Evolutionary conservation across 257 asterid genomes (phyloP).

Genomic region (Schizonepeta tenuifolia): DNA sequence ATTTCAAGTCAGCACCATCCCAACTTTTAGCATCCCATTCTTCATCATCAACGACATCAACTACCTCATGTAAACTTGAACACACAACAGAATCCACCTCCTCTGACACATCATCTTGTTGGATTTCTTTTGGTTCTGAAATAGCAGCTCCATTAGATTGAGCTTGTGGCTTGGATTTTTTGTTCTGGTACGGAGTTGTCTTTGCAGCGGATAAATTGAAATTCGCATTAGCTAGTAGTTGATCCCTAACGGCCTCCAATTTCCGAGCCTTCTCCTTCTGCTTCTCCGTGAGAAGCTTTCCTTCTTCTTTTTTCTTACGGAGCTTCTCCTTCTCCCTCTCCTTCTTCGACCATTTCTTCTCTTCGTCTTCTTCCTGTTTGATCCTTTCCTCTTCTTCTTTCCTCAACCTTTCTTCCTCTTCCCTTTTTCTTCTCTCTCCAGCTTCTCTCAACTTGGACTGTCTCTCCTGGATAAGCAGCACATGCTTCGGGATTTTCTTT

Average conservation of each 20-base stretch:
- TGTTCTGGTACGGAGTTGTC: slow-evolving; percentile 72
- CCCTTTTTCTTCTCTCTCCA: slow-evolving; percentile 74
- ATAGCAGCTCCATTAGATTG: slow-evolving; percentile 64
- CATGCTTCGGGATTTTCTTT: slow-evolving; percentile 79
- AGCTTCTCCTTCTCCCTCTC: slow-evolving; percentile 90
- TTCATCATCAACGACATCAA: slow-evolving; percentile 58
- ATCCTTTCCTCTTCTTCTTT: slow-evolving; percentile 93
- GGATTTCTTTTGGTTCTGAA: slow-evolving; percentile 43
- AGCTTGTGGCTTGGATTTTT: slow-evolving; percentile 69
- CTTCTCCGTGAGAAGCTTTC: slow-evolving; percentile 78
- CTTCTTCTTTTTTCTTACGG: slow-evolving; percentile 78
- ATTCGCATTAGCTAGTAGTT: slow-evolving; percentile 69
- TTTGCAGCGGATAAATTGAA: slow-evolving; percentile 50
- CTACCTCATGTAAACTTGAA: slow-evolving; percentile 44
- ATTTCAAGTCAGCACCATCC: slow-evolving; percentile 86
- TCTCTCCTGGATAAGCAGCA: slow-evolving; percentile 89
- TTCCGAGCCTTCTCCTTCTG: slow-evolving; percentile 93
- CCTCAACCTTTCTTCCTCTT: slow-evolving; percentile 80
- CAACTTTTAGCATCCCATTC: slow-evolving; percentile 99
- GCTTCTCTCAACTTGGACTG: slow-evolving; percentile 73
- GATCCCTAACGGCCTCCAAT: slow-evolving; percentile 80
- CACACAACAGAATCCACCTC: slow-evolving; percentile 51
- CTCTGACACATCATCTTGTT: slow-evolving; percentile 46
- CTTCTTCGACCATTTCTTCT: slow-evolving; percentile 80
- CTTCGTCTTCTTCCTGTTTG: slow-evolving; percentile 78